Evolutionary conservation across 768 basidiomycete species (phyloP).

Genomic region (Mycena capillaripes): DNA sequence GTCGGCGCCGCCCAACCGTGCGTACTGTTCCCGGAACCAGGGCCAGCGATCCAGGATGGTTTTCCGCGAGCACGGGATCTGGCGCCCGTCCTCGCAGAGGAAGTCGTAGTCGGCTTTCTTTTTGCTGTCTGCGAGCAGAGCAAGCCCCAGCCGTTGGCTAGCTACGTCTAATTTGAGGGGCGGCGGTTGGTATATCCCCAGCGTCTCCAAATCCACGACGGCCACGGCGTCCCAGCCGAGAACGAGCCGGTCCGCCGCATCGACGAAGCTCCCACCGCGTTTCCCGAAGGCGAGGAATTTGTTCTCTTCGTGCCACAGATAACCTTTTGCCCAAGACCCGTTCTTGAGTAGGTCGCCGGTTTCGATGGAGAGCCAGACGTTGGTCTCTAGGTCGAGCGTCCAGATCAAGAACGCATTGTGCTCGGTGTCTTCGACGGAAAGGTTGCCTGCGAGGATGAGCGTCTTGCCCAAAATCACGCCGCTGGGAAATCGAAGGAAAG

Average conservation of each 20-base stretch:
- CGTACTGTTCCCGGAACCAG: slow-evolving; percentile 29
- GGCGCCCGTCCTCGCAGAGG: slow-evolving; percentile 36
- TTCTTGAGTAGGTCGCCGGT: slow-evolving; percentile 10
- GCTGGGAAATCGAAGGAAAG: slow-evolving; percentile 26
- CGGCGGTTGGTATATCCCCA: slow-evolving; percentile 39
- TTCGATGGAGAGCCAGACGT: slow-evolving; percentile 24
- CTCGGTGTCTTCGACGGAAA: neutral
- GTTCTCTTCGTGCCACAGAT: slow-evolving; percentile 27
- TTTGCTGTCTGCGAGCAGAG: slow-evolving; percentile 12
- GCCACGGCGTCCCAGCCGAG: slow-evolving; percentile 22
- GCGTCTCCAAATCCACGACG: slow-evolving; percentile 34
- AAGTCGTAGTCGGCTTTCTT: slow-evolving; percentile 31
- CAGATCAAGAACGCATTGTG: slow-evolving; percentile 26
- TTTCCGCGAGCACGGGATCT: slow-evolving; percentile 29
- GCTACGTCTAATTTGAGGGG: slow-evolving; percentile 6
- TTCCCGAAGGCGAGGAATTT: slow-evolving; percentile 36
- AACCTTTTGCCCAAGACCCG: slow-evolving; percentile 29
- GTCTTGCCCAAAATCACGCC: slow-evolving; percentile 32
- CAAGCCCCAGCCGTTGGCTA: slow-evolving; percentile 24
- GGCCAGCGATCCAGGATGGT: slow-evolving; percentile 33
- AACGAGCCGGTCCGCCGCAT: neutral
- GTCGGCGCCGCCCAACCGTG: neutral
- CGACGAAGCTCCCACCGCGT: neutral
- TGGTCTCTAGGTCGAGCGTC: slow-evolving; percentile 28
- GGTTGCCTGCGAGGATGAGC: slow-evolving; percentile 33